Evolutionary conservation across 2,329 filamentous ascomycete species (phyloP), one percentile per base, ranked within the genome.

Genomic region (Fusarium domesticum): DNA sequence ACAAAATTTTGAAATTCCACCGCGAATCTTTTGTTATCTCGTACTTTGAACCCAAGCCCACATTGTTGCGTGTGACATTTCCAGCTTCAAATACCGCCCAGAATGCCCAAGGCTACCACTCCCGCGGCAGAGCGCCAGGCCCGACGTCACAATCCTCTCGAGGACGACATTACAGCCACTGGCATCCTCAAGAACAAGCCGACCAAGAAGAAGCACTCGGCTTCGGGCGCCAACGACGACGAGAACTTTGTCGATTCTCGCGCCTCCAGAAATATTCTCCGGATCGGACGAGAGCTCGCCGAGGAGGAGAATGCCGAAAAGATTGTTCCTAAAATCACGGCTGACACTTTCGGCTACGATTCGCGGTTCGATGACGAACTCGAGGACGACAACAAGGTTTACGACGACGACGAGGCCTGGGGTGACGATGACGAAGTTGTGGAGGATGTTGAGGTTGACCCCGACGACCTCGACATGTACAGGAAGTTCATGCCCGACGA

Each of bases 401-500:
- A 64, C 42, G 75, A 74, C 14, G 80, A 83, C 11, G 78, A 82
- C 38, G 72, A 86, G 43, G 84, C 83, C 17, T 92, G 88, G 80
- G 87, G 86, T 18, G 86, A 89, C 36, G 88, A 92, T 25, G 87
- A 90, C 28, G 85, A 86, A 37, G 78, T 77, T 12, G 79, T 80
- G 4, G 80, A 87, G 54, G 80, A 86, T 52, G 72, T 87, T 54
- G 92, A 96, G 64, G 78, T 97, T 33, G 89, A 96, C 53, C 90
- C 92, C 2, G 83, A 86, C 48, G 93, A 98, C 55, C 76, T 96
- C 50, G 89, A 91, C 39, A 86, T 85, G 43, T 98, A 95, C 74
- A 88, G 92, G 68, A 90, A 86, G 60, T 97, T 96, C 65, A 80
- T 96, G 58, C 88, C 83, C 6, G 77, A 75, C 19, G 76, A 87